Evolutionary conservation across 129 eudicot species (phyloP).

Genomic region (Flaveria sonorensis): DNA sequence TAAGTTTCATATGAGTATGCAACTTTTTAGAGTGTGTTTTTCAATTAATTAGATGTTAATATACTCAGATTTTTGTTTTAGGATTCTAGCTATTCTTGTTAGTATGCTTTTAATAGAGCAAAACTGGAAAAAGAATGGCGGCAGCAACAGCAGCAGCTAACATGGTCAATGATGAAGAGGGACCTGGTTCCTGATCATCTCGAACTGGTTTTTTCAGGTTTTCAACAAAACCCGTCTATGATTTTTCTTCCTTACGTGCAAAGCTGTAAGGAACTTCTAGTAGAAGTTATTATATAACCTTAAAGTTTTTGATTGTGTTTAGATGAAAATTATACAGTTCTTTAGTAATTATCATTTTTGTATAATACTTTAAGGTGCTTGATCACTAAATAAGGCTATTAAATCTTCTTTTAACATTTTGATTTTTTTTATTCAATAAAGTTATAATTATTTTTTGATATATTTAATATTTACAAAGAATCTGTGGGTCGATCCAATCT

Average conservation of each 20-base stretch:
- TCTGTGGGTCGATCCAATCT: neutral
- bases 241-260: neutral
- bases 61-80: no score
- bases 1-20: neutral
- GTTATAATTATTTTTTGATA: neutral
- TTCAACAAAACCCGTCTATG: neutral
- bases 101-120: no score
- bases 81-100: no score
- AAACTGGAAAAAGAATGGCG: neutral
- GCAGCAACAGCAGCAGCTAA: neutral
- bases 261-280: neutral
- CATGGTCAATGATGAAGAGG: neutral
- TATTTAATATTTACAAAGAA: neutral
- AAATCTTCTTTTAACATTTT: neutral
- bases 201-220: conserved; percentile 4
- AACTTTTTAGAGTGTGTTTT: neutral
- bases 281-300: neutral
- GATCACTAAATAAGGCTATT: neutral
- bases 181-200: neutral
- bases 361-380: neutral
- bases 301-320: neutral
- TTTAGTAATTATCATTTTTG: neutral
- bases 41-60: no score
- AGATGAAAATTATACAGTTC: neutral
- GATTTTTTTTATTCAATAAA: neutral